phyloP scores from a whole-genome alignment of 805 yeast genomes.

The Schwanniomyces yamadae region DNA sequence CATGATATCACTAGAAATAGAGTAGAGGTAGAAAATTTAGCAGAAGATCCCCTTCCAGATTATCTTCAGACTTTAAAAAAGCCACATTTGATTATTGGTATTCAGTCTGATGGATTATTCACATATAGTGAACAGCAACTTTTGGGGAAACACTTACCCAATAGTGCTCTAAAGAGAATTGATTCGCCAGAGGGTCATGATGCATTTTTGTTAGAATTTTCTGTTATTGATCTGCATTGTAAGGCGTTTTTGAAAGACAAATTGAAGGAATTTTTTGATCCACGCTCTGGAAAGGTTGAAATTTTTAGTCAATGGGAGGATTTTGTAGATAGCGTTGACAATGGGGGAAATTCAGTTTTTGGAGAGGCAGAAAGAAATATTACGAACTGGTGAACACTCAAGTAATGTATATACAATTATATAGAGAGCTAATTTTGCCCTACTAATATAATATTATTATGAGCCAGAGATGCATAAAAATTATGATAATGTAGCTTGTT shows the following conservation, averaged over 20 bases:
- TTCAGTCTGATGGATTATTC: constrained; percentile 88
- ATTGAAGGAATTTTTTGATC: constrained; percentile 57
- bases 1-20: constrained; percentile 89
- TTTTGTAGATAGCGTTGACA: constrained; percentile 34
- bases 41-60: constrained; percentile 37
- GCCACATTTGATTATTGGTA: constrained; percentile 86
- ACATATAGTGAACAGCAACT: constrained; percentile 89
- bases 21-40: constrained; percentile 34
- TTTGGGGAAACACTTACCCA: constrained; percentile 71
- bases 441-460: too few species aligned
- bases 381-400: constrained; percentile 75
- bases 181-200: constrained; percentile 97
- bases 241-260: constrained; percentile 60
- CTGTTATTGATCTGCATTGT: constrained; percentile 70
- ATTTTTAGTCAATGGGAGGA: constrained; percentile 42
- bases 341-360: constrained; percentile 64
- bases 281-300: constrained; percentile 40
- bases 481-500: too few species aligned
- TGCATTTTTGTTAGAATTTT: constrained; percentile 90
- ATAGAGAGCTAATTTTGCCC: not conserved
- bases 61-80: constrained; percentile 61
- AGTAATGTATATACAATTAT: too few species aligned
- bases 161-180: constrained; percentile 65
- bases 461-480: too few species aligned
- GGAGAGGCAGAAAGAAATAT: constrained; percentile 91